Evolutionary conservation across 768 basidiomycete genomes (phyloP), one percentile per base, ranked within the genome.

Genomic region (Mycena vitilis): DNA sequence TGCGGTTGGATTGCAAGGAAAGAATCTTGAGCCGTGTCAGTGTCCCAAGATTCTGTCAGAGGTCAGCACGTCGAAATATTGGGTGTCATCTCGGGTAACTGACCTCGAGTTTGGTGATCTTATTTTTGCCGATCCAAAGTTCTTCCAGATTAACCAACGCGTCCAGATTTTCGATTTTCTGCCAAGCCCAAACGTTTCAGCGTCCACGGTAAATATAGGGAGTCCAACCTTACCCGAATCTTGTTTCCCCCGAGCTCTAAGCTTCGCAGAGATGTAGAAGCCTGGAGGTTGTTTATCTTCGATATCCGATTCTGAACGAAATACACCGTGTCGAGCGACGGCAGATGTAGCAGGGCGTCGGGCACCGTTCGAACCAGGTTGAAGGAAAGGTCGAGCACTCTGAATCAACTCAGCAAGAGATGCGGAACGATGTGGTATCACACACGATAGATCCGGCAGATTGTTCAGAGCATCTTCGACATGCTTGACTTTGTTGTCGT

Each of bases 101-200:
- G 71, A 94, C 95, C 86, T 96, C 93, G 5, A 99, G 86, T 77
- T 88, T 91, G 8, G 90, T 77, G 65, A 99, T 95, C 82, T 98
- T 99, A 78, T 99, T 99, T 86, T 99, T 99, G 10, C 98, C 98
- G 4, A 99, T 81, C 95, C 97, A 99, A 4, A 99, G 83, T 74
- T 98, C 96, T 72, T 96, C 94, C 12, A 99, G 82, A 71, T 92
- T 93, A 1, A 90, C 87, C 45, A 98, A 81, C 1, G 87, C 83
- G 13, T 94, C 94, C 5, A 99, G 79, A 47, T 91, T 91, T 77
- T 98, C 95, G 65, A 99, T 97, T 82, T 85, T 88, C 96, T 98
- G 37, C n/a, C 65, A 63, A 63, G 3, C 30, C 38, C 22, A 66
- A 63, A 65, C 1, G 25, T 47, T 59, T 38, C 30, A 51, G 63